phyloP scores from a whole-genome alignment of 768 basidiomycete genomes.

The Xerocomus brunneocitrinus region DNA sequence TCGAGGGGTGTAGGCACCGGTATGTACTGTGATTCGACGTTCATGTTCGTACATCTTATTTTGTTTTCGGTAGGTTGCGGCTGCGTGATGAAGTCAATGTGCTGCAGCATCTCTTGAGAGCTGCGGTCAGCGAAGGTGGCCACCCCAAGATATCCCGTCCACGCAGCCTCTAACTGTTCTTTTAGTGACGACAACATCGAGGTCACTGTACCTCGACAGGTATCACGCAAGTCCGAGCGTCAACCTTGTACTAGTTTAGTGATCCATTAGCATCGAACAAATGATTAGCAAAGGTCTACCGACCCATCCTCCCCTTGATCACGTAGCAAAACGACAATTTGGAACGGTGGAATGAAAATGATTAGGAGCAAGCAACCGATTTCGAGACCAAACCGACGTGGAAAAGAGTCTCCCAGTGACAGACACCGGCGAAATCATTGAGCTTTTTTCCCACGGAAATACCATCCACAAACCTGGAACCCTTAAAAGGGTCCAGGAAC shows the following conservation, averaged over 20 bases:
- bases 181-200: conserved; percentile 64
- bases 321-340: too few species aligned
- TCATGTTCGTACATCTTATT: conserved; percentile 15
- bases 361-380: too few species aligned
- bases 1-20: conserved; percentile 90
- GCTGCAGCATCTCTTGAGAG: conserved; percentile 63
- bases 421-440: too few species aligned
- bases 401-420: too few species aligned
- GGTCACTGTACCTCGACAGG: conserved; percentile 36
- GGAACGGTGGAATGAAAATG: too few species aligned
- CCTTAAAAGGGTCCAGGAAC: too few species aligned
- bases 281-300: too few species aligned
- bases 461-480: too few species aligned
- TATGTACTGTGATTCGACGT: conserved; percentile 34
- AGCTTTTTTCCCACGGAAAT: too few species aligned
- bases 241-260: conserved; percentile 2
- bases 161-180: conserved; percentile 47
- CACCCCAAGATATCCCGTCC: conserved; percentile 58
- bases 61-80: conserved; percentile 51
- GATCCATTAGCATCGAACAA: too few species aligned
- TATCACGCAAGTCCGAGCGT: conserved; percentile 34
- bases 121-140: conserved; percentile 23
- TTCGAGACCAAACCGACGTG: too few species aligned
- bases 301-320: too few species aligned
- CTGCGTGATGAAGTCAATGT: conserved; percentile 94